Evolutionary conservation across 2,329 filamentous ascomycete species (phyloP).

Genomic region (Arthrinium phaeospermum): DNA sequence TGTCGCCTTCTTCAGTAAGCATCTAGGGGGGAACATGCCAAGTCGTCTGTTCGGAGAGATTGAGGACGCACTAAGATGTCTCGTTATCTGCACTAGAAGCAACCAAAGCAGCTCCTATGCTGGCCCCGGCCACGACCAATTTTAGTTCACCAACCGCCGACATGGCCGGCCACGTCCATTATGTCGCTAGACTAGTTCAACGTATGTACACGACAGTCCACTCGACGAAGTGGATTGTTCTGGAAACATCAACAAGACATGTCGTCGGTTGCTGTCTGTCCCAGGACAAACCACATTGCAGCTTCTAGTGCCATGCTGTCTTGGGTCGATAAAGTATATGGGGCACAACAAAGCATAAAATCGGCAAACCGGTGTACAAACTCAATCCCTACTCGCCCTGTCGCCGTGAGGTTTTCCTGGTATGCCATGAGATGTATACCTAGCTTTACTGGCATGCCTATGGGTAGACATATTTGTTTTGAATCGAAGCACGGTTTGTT

Average conservation of each 20-base stretch:
- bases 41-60: conserved; percentile 12
- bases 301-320: background rate
- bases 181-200: background rate
- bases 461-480: background rate
- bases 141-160: conserved; percentile 5
- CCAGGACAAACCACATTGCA: background rate
- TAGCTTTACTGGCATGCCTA: background rate
- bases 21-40: background rate
- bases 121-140: conserved; percentile 3
- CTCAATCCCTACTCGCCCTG: background rate
- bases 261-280: background rate
- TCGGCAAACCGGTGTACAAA: background rate
- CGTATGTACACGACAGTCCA: background rate
- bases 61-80: conserved; percentile 8
- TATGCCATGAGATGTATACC: background rate
- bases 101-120: background rate
- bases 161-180: conserved; percentile 13
- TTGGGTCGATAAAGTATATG: background rate
- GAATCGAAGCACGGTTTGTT: background rate
- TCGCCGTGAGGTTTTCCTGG: background rate
- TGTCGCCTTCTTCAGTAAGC: conserved; percentile 1
- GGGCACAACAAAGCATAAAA: background rate
- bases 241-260: conserved; percentile 12
- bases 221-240: conserved; percentile 7
- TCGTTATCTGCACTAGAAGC: conserved; percentile 8